Percentiles rank a stretch among this genome's conserved stretches.
Evolutionary conservation across 164 flowering plant genomes (phyloP).

Genomic region (Taxillus chinensis): DNA sequence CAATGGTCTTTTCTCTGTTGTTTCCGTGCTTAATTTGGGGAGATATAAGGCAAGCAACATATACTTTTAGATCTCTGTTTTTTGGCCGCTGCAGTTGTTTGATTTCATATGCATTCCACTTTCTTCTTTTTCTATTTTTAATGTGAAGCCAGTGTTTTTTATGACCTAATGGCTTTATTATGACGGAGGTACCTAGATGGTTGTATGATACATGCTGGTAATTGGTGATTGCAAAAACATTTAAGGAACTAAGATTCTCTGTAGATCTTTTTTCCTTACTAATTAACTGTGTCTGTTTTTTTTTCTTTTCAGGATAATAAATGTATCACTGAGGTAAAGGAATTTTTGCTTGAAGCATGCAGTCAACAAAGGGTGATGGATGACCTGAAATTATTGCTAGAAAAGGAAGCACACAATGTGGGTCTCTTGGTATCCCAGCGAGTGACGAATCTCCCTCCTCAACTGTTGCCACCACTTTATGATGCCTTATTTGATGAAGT

Average conservation of each 20-base stretch:
- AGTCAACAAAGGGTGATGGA: slow-evolving; percentile 18
- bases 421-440: slow-evolving; percentile 84
- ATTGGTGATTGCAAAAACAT: no score
- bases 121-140: no score
- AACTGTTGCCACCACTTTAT: slow-evolving; percentile 77
- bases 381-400: slow-evolving; percentile 36
- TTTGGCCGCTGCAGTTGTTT: no score
- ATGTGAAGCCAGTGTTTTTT: no score
- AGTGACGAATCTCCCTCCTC: slow-evolving; percentile 80
- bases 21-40: slow-evolving; percentile 63
- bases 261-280: no score
- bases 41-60: slow-evolving; percentile 59
- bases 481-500: slow-evolving; percentile 89
- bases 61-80: not conserved
- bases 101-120: no score
- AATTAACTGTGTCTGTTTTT: no score
- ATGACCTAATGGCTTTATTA: no score
- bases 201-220: no score
- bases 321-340: slow-evolving; percentile 55
- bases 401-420: slow-evolving; percentile 41
- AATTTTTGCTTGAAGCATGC: slow-evolving; percentile 51
- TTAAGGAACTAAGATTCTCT: no score
- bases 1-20: slow-evolving; percentile 45
- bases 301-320: slow-evolving; percentile 38
- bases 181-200: no score